phyloP scores from a whole-genome alignment of 73 alveolate genomes.

The Durusdinium trenchii region DNA sequence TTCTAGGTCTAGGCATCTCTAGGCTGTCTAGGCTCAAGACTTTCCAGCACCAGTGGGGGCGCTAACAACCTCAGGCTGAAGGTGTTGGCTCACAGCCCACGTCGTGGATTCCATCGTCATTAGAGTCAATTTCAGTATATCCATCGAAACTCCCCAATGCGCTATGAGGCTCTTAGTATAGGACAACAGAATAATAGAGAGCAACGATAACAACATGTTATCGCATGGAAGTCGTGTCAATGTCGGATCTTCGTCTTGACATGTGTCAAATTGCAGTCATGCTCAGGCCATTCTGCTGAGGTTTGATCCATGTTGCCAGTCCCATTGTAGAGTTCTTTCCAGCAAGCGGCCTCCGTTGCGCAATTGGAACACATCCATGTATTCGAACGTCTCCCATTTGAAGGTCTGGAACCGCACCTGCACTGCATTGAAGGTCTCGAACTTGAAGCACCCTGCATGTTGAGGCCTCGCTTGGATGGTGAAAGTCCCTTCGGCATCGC shows the following conservation, averaged over 20 bases:
- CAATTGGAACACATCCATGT: neutral
- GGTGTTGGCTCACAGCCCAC: too few relatives aligned
- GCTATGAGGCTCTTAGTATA: too few relatives aligned
- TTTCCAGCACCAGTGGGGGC: constrained; percentile 68
- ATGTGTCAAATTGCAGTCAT: too few relatives aligned
- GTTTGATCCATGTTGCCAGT: neutral
- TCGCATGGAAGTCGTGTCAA: too few relatives aligned
- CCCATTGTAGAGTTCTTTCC: constrained; percentile 45
- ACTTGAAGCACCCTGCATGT: constrained; percentile 58
- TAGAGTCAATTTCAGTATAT: too few relatives aligned
- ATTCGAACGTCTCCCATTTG: neutral
- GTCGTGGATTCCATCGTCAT: too few relatives aligned
- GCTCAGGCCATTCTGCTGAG: neutral
- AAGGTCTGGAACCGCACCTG: neutral
- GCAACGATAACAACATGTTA: too few relatives aligned
- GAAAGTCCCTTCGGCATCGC: neutral
- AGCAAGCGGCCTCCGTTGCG: constrained; percentile 15
- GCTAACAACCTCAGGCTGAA: neutral
- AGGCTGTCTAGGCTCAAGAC: neutral
- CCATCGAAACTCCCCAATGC: too few relatives aligned
- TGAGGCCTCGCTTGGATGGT: constrained; percentile 17
- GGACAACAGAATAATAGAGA: too few relatives aligned
- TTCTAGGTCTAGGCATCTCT: too few relatives aligned
- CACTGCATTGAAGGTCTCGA: constrained; percentile 36
- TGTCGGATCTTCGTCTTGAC: too few relatives aligned